phyloP scores from a whole-genome alignment of 495 filamentous ascomycete genomes.

The Trichoderma asperelloides region DNA sequence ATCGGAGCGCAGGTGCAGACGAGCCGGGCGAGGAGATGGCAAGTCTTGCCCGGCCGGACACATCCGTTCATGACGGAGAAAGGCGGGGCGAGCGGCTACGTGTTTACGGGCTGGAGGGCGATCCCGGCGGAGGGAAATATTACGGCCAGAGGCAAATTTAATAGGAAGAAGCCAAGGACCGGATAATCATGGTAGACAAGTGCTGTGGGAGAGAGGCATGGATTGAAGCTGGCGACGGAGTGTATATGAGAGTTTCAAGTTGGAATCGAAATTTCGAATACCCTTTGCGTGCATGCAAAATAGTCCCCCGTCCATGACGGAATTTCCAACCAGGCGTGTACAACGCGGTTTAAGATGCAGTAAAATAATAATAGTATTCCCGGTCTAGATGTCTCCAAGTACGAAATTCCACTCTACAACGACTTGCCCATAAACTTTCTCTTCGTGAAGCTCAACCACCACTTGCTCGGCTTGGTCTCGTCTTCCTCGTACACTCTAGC shows the following conservation, averaged over 20 bases:
- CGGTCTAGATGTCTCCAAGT: neutral
- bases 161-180: constrained; percentile 49
- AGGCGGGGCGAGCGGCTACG: constrained; percentile 83
- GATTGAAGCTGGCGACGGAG: neutral
- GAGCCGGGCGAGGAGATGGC: constrained; percentile 65
- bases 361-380: neutral
- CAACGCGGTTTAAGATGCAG: neutral
- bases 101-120: constrained; percentile 77
- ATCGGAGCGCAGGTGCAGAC: constrained; percentile 75
- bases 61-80: constrained; percentile 86
- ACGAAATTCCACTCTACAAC: constrained; percentile 37
- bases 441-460: constrained; percentile 98
- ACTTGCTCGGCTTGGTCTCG: constrained; percentile 81
- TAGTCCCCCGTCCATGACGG: neutral
- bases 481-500: constrained; percentile 77
- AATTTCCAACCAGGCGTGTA: neutral
- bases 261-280: neutral
- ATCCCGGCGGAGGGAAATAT: constrained; percentile 68
- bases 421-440: constrained; percentile 98
- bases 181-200: neutral
- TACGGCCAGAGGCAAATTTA: constrained; percentile 66
- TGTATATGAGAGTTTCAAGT: neutral
- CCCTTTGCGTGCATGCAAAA: neutral
- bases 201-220: neutral
- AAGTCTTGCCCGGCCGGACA: constrained; percentile 84